Base-by-base conservation (phyloP, 2,329 filamentous ascomycete genomes). In the Nannizzia gypsea region DNA sequence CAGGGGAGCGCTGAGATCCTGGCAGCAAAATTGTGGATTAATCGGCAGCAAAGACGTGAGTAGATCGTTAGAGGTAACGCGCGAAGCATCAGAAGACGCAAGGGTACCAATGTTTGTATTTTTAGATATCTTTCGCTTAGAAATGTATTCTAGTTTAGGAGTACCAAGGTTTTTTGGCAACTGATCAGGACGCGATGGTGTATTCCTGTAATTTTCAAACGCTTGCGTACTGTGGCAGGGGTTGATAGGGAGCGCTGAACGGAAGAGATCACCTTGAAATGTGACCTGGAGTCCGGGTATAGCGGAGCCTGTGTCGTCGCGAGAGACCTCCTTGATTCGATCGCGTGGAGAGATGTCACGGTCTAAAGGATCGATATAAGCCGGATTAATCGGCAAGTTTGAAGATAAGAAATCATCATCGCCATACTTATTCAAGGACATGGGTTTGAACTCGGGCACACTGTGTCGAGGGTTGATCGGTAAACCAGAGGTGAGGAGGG, bases 181-280 rank as follows among this genome's bases (percentile, higher is more conserved):
- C 15, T 72, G 67, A 34, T 67, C 68, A 57, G 58, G 31, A 20
- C n/a, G 6, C 22, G 31, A 20, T 11, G 28, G 26, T 15, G 22
- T 38, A 6, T 40, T 42, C 28, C 13, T 17, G 34, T 24, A 24
- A n/a, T 1, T 28, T 26, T 42, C 38, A 22, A 6, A 5, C 6
- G 6, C 4, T 28, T 26, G 38, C 34, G 6, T 15, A 22, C 3
- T n/a, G 34, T 26, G 28, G 11, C 36, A 34, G 11, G 71, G 70
- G 22, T 73, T 73, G 26, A 73, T 70, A 3, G 70, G 70, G 17
- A 73, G 65, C 5, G 64, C 63, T 4, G 72, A 73, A 36, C 67
- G 64, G 9, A 70, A 60, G 17, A 73, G 67, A 24, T 67, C 68
- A 11, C 40, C 55, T 3, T 4, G 31, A 9, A 6, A 15, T 17